These are phyloP conservation scores for Dipodascus geniculatus DNA, from an alignment of 805 yeast genomes.

Conservation along the genomic window DNA sequence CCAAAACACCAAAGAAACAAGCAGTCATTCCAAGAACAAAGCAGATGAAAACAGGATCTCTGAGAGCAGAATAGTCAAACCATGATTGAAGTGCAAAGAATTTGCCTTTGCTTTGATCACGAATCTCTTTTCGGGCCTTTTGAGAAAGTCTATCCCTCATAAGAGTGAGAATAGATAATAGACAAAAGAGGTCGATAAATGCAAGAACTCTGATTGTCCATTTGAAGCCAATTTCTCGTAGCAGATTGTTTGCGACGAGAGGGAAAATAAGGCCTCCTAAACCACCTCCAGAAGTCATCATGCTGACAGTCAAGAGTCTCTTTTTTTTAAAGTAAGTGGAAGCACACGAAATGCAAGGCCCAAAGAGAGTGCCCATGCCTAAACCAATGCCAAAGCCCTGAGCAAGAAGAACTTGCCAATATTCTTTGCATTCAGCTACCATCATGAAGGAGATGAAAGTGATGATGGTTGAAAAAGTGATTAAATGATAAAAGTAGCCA, in stretches of 20 bases:
- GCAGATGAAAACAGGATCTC: conserved; percentile 14
- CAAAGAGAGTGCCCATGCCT: conserved; percentile 20
- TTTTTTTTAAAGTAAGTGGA: neutral
- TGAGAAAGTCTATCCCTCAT: conserved; percentile 4
- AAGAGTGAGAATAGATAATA: neutral
- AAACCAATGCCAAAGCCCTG: conserved; percentile 40
- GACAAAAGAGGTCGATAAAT: conserved; percentile 12
- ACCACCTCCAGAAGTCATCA: neutral
- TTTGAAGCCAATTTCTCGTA: conserved; percentile 27
- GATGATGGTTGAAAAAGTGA: conserved; percentile 15
- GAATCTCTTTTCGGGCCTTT: conserved; percentile 1
- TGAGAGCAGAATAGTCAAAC: conserved; percentile 4
- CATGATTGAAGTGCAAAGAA: conserved; percentile 3
- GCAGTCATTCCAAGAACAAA: conserved; percentile 27
- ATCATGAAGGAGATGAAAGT: conserved; percentile 23
- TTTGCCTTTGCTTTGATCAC: conserved; percentile 2
- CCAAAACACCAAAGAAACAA: conserved; percentile 5
- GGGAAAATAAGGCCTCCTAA: neutral
- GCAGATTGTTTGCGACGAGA: neutral
- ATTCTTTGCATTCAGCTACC: conserved; percentile 27
- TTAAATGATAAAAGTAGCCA: conserved; percentile 18
- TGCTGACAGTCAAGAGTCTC: neutral
- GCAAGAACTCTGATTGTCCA: conserved; percentile 36
- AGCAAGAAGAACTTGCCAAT: conserved; percentile 41
- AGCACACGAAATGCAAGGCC: neutral